These are phyloP conservation scores for Amylocarpus encephaloides DNA, from an alignment of 2,329 filamentous ascomycete species.

Conservation along the genomic window DNA sequence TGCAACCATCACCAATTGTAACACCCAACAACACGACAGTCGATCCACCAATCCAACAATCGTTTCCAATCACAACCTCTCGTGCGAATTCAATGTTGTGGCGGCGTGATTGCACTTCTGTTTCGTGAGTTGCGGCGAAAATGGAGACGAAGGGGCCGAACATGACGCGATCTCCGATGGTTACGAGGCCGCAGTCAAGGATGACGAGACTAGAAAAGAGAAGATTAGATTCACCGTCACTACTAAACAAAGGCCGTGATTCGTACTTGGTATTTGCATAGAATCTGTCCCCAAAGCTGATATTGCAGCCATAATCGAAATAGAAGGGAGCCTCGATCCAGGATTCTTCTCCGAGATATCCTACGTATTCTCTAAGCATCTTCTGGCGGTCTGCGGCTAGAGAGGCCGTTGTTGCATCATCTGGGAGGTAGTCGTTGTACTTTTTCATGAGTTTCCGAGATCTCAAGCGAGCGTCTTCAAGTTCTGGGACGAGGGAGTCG, in stretches of 20 bases:
- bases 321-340: slow-evolving; percentile 56
- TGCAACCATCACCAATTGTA: slow-evolving; percentile 45
- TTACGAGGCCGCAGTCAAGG: slow-evolving; percentile 65
- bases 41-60: slow-evolving; percentile 50
- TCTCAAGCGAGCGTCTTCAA: slow-evolving; percentile 45
- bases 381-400: slow-evolving; percentile 36
- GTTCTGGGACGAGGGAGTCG: slow-evolving; percentile 41
- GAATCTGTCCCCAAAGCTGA: slow-evolving; percentile 54
- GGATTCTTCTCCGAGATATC: slow-evolving; percentile 43
- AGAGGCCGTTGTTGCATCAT: slow-evolving; percentile 38
- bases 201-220: slow-evolving; percentile 34
- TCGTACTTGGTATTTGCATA: slow-evolving; percentile 53
- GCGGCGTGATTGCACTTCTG: slow-evolving; percentile 48
- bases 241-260: too few species aligned
- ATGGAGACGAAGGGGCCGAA: slow-evolving; percentile 67
- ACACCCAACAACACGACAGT: slow-evolving; percentile 45
- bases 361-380: slow-evolving; percentile 45
- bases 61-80: slow-evolving; percentile 42
- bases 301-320: slow-evolving; percentile 62
- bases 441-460: slow-evolving; percentile 50
- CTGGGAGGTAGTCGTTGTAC: slow-evolving; percentile 52
- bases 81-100: slow-evolving; percentile 42
- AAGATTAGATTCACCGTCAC: too few species aligned
- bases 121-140: slow-evolving; percentile 65
- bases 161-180: slow-evolving; percentile 28